phyloP scores from a whole-genome alignment of 495 filamentous ascomycete species.

The Xylaria castorea region DNA sequence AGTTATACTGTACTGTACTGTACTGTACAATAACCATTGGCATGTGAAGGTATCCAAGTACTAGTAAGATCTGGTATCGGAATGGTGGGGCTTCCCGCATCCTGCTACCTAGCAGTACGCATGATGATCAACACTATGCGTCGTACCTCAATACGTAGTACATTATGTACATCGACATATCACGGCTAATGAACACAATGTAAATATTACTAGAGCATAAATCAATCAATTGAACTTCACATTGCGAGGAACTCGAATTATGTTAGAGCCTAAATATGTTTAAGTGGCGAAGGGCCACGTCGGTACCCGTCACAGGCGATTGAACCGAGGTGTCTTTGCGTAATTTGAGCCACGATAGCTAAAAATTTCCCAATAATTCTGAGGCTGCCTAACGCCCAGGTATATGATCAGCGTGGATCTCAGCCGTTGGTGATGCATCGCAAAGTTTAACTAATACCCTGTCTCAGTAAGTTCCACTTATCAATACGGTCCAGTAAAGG shows the following conservation, averaged over 20 bases:
- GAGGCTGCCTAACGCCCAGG: neutral
- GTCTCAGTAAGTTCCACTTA: conserved; percentile 8
- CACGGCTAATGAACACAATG: neutral
- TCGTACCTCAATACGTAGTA: neutral
- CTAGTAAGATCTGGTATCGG: conserved; percentile 8
- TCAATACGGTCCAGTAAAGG: conserved; percentile 4
- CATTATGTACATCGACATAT: neutral
- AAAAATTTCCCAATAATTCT: neutral
- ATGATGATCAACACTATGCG: neutral
- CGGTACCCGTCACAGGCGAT: neutral
- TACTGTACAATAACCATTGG: neutral
- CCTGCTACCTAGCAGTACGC: neutral
- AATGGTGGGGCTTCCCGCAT: conserved; percentile 21
- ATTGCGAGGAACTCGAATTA: neutral
- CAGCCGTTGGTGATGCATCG: neutral
- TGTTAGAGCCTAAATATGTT: neutral
- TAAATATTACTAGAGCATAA: neutral
- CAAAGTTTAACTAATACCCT: conserved; percentile 7
- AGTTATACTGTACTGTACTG: neutral
- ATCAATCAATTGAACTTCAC: neutral
- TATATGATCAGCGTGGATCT: neutral
- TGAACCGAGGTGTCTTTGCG: conserved; percentile 4
- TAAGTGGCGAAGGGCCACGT: neutral
- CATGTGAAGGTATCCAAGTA: conserved; percentile 22
- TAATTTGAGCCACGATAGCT: neutral